Evolutionary conservation across 2,329 filamentous ascomycete species (phyloP).

Genomic region (Fusarium oligoseptatum): DNA sequence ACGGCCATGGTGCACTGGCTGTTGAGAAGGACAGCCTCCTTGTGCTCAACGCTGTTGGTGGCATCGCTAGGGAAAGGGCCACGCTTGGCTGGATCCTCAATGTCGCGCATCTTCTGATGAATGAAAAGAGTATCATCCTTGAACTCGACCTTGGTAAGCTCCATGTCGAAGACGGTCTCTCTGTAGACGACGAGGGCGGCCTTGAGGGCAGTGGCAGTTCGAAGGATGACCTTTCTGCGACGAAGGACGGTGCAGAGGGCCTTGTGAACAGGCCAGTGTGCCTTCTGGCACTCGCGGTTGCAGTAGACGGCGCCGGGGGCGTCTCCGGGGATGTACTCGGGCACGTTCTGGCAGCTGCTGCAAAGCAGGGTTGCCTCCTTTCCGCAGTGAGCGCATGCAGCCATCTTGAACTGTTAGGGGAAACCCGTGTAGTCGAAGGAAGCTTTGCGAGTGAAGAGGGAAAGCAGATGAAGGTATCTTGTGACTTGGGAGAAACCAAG

Average conservation of each 20-base stretch:
- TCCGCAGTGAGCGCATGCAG: conserved; percentile 17
- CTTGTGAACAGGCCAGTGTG: conserved; percentile 20
- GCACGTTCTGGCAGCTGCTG: conserved; percentile 8
- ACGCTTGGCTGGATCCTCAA: neutral
- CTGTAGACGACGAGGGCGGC: conserved; percentile 16
- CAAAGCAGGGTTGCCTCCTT: conserved; percentile 11
- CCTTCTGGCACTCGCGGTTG: conserved; percentile 19
- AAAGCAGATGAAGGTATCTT: neutral
- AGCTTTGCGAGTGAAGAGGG: neutral
- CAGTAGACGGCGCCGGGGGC: conserved; percentile 18
- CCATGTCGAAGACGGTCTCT: conserved; percentile 13
- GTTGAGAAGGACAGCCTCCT: conserved; percentile 18
- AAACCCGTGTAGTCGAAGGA: neutral
- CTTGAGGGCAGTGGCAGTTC: conserved; percentile 21
- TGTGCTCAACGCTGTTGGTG: conserved; percentile 13
- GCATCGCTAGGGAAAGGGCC: conserved; percentile 14
- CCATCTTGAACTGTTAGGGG: conserved; percentile 3
- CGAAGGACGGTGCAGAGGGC: conserved; percentile 12
- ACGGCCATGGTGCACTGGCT: conserved; percentile 15
- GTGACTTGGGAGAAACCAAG: neutral
- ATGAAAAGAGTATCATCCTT: conserved; percentile 11
- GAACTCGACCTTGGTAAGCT: conserved; percentile 10
- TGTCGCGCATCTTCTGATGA: neutral
- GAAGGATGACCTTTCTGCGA: conserved; percentile 14
- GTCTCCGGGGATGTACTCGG: conserved; percentile 30